Conservation (phyloP, 2,329 filamentous ascomycete species). For the Fusarium citri region DNA sequence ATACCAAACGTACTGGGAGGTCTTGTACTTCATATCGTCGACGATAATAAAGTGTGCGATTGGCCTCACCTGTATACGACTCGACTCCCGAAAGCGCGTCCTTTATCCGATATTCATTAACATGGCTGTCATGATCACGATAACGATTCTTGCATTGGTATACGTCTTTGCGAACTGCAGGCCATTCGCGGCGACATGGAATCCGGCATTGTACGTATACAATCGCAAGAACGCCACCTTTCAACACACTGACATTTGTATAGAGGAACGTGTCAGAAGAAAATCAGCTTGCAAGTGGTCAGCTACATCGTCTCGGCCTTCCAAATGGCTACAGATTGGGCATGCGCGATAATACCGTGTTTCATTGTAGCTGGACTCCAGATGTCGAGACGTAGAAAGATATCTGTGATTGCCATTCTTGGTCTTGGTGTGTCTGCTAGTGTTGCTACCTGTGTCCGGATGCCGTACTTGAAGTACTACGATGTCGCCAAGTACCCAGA, state of each 20-base stretch:
- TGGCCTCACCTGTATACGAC: background rate
- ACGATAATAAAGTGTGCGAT: conserved; percentile 19
- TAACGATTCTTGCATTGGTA: background rate
- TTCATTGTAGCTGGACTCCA: conserved; percentile 8
- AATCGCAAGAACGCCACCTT: rapidly evolving
- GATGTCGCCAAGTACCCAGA: conserved; percentile 3
- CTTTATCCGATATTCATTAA: conserved; percentile 11
- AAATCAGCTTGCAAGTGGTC: conserved; percentile 1
- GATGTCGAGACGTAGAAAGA: conserved; percentile 13
- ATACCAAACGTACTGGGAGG: conserved; percentile 21
- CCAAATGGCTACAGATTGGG: conserved; percentile 15
- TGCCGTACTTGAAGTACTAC: conserved; percentile 23
- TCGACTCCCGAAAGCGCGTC: conserved; percentile 7
- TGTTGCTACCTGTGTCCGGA: conserved; percentile 11
- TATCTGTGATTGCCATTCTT: conserved; percentile 12
- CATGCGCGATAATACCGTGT: conserved; percentile 4
- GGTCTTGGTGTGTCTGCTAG: conserved; percentile 8
- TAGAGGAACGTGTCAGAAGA: conserved; percentile 10
- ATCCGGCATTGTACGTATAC: background rate
- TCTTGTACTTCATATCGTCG: conserved; percentile 12
- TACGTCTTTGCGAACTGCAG: conserved; percentile 26
- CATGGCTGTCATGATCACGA: conserved; percentile 13
- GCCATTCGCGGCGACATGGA: conserved; percentile 14
- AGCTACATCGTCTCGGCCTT: conserved; percentile 9
- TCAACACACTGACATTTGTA: background rate